A percentile compares a stretch with the other conserved stretches of the same genome.
Conservation (phyloP, 2,329 filamentous ascomycete genomes). For the Penicillium sclerotiorum region DNA sequence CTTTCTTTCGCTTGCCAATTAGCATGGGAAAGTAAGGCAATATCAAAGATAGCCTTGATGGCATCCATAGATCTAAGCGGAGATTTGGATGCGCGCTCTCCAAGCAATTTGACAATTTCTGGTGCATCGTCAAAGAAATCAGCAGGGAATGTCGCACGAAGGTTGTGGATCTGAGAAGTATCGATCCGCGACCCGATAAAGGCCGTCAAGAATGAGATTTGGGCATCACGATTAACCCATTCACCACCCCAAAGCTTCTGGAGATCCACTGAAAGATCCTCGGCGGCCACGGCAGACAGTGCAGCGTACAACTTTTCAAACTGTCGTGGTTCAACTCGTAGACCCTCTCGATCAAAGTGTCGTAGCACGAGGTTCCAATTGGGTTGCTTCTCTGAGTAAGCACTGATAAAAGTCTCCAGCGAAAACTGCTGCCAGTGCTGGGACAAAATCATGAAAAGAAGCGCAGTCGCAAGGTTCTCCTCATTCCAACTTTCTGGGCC, state of each 20-base stretch:
- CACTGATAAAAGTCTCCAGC: constrained; percentile 67
- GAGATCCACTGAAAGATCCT: constrained; percentile 71
- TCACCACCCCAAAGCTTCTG: constrained; percentile 85
- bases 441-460: constrained; percentile 70
- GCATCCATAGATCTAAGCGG: constrained; percentile 88
- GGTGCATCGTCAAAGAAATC: constrained; percentile 65
- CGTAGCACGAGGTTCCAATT: constrained; percentile 72
- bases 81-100: constrained; percentile 73
- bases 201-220: constrained; percentile 89
- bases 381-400: constrained; percentile 57
- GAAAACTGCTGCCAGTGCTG: constrained; percentile 66
- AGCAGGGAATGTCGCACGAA: constrained; percentile 74
- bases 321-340: constrained; percentile 75
- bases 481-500: constrained; percentile 70
- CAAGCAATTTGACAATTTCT: constrained; percentile 61
- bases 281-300: constrained; percentile 69
- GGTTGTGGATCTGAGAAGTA: constrained; percentile 78
- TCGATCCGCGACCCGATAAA: constrained; percentile 81
- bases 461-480: constrained; percentile 77
- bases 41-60: constrained; percentile 67
- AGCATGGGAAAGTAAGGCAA: constrained; percentile 61
- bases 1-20: constrained; percentile 59
- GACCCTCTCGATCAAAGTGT: constrained; percentile 76
- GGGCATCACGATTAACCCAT: constrained; percentile 84
- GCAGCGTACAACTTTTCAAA: constrained; percentile 81